Evolutionary conservation across 2,329 filamentous ascomycete genomes (phyloP).

Genomic region (Gnomoniopsis smithogilvyi): DNA sequence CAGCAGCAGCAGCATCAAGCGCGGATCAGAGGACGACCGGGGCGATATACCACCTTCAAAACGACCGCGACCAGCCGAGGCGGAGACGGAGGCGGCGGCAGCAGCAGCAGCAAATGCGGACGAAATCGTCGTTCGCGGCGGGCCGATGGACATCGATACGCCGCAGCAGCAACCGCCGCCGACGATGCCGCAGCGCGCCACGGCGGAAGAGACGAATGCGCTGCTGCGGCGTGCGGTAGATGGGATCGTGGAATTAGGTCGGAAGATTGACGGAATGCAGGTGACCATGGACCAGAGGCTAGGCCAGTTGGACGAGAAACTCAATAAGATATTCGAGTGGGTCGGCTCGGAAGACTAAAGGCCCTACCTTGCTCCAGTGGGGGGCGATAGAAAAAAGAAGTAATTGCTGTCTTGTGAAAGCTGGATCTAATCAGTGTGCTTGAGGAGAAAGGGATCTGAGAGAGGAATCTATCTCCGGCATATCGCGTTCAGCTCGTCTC

Average conservation of each 20-base stretch:
- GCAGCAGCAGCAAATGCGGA: not conserved
- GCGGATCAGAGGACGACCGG: slow-evolving; percentile 6
- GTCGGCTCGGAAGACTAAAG: not conserved
- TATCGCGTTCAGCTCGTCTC: too few relatives aligned
- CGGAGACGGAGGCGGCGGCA: not conserved
- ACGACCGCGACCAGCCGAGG: slow-evolving; percentile 3
- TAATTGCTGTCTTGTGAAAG: not conserved
- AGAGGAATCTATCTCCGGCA: too few relatives aligned
- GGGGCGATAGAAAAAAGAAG: not conserved
- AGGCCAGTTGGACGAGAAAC: slow-evolving; percentile 12
- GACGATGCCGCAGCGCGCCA: not conserved
- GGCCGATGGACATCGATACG: slow-evolving; percentile 1
- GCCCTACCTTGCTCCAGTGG: not conserved
- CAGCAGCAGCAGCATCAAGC: slow-evolving; percentile 3
- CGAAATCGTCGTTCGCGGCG: slow-evolving; percentile 6
- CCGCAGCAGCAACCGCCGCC: not conserved
- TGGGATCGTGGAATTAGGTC: slow-evolving; percentile 7
- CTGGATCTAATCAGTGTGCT: not conserved
- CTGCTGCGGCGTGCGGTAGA: slow-evolving; percentile 13
- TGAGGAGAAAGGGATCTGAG: not conserved
- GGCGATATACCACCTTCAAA: slow-evolving; percentile 2
- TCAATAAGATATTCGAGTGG: slow-evolving; percentile 16
- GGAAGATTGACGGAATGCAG: slow-evolving; percentile 15
- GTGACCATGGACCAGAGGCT: slow-evolving; percentile 9
- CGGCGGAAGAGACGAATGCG: not conserved